phyloP scores from a whole-genome alignment of 1,139 yeast species.

The Blastobotrys malaysiensis region DNA sequence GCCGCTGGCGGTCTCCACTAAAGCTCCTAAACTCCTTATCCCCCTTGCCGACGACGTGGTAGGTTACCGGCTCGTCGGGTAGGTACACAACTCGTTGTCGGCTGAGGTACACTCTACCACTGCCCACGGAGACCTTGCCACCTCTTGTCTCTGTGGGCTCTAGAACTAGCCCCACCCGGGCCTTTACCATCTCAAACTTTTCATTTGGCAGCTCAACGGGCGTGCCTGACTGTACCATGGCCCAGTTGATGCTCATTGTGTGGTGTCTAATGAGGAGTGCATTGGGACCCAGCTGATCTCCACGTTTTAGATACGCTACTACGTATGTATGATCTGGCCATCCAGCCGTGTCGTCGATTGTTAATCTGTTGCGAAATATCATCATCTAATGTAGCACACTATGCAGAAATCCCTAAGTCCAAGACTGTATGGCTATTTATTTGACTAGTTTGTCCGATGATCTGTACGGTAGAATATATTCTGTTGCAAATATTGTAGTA shows the following conservation, averaged over 20 bases:
- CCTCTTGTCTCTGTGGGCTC: constrained; percentile 5
- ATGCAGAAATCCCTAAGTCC: too few species aligned
- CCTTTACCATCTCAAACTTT: constrained; percentile 13
- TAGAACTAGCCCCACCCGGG: constrained; percentile 7
- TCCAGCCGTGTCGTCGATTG: too few species aligned
- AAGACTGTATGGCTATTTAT: too few species aligned
- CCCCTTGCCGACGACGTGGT: constrained; percentile 27
- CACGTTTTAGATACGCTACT: too few species aligned
- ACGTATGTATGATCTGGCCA: too few species aligned
- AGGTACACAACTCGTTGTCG: constrained; percentile 19
- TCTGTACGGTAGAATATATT: too few species aligned
- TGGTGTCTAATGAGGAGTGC: not conserved
- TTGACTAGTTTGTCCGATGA: too few species aligned
- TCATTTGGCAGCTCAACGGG: constrained; percentile 26
- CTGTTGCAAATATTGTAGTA: too few species aligned
- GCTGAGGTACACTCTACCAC: constrained; percentile 16
- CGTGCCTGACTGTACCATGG: constrained; percentile 16
- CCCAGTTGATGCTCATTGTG: constrained; percentile 28
- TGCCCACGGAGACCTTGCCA: constrained; percentile 10
- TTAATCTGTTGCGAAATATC: too few species aligned
- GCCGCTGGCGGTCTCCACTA: constrained; percentile 2
- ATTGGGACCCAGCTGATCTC: too few species aligned
- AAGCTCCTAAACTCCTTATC: constrained; percentile 26
- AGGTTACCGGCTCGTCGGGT: constrained; percentile 19
- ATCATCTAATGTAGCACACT: too few species aligned